phyloP scores from a whole-genome alignment of 805 yeast species.

The Yamadazyma ubonensis region DNA sequence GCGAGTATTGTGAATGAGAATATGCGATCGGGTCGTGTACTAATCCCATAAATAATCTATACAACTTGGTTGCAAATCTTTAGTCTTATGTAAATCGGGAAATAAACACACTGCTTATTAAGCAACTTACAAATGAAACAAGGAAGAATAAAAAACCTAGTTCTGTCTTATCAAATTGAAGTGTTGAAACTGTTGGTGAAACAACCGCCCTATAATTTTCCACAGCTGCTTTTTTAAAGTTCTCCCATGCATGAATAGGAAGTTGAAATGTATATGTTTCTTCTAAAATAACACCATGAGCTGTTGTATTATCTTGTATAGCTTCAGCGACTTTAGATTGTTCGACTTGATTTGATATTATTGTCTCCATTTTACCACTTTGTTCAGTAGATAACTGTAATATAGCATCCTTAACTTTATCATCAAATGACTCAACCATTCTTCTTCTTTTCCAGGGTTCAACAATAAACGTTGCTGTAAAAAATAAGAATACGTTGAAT shows the following conservation, averaged over 20 bases:
- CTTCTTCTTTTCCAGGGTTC: constrained; percentile 94
- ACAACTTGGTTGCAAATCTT: constrained; percentile 5
- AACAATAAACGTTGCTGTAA: constrained; percentile 78
- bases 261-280: constrained; percentile 6
- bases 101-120: constrained; percentile 2
- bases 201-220: constrained; percentile 19
- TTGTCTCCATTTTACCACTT: constrained; percentile 12
- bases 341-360: constrained; percentile 8
- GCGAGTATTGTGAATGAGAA: constrained; percentile 1
- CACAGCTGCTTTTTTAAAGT: constrained; percentile 13
- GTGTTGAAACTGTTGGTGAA: constrained; percentile 13
- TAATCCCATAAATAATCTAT: background rate
- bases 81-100: too few relatives aligned
- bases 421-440: constrained; percentile 80
- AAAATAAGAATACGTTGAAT: constrained; percentile 71
- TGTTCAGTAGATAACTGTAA: constrained; percentile 17
- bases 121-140: constrained; percentile 6
- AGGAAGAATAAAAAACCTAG: constrained; percentile 16
- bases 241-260: constrained; percentile 19
- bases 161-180: constrained; percentile 24
- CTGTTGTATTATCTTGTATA: background rate
- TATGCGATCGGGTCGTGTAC: constrained; percentile 8
- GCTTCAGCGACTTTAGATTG: background rate
- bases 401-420: constrained; percentile 56
- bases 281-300: background rate